Evolutionary conservation across 768 basidiomycete genomes (phyloP).

Genomic region (Lentinus brumalis): DNA sequence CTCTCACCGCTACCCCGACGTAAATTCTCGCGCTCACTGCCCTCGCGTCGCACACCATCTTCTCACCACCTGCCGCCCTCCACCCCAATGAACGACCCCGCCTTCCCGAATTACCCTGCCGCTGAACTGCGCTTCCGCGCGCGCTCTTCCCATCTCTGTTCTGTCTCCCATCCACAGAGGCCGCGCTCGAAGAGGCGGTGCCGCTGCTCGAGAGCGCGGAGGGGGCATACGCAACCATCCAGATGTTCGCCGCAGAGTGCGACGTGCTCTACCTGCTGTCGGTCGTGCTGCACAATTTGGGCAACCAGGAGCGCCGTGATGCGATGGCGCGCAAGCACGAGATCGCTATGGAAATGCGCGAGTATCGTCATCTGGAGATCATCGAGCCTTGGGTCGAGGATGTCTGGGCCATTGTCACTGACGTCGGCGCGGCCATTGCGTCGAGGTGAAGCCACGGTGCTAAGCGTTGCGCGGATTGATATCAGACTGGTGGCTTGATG

Average conservation of each 20-base stretch:
- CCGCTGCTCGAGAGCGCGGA: constrained; percentile 65
- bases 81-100: constrained; percentile 29
- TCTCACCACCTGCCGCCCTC: too few relatives aligned
- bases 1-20: neutral
- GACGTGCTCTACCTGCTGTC: constrained; percentile 76
- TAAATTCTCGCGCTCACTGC: too few relatives aligned
- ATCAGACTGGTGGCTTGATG: too few relatives aligned
- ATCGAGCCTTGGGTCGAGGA: constrained; percentile 55
- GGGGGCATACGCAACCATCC: constrained; percentile 59
- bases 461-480: too few relatives aligned
- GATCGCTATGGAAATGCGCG: constrained; percentile 43
- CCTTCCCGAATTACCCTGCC: neutral
- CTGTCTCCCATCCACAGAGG: constrained; percentile 12
- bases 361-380: constrained; percentile 43
- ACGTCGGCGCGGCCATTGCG: constrained; percentile 60
- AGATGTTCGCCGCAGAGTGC: constrained; percentile 58
- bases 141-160: neutral
- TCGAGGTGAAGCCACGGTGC: constrained; percentile 19
- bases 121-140: neutral
- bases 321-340: constrained; percentile 52
- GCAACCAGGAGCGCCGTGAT: constrained; percentile 55
- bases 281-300: constrained; percentile 72
- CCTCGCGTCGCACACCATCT: too few relatives aligned
- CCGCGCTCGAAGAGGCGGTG: constrained; percentile 56
- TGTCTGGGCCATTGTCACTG: constrained; percentile 58